phyloP scores from a whole-genome alignment of 75 land plant genomes.

The Selaginella moellendorffii region DNA sequence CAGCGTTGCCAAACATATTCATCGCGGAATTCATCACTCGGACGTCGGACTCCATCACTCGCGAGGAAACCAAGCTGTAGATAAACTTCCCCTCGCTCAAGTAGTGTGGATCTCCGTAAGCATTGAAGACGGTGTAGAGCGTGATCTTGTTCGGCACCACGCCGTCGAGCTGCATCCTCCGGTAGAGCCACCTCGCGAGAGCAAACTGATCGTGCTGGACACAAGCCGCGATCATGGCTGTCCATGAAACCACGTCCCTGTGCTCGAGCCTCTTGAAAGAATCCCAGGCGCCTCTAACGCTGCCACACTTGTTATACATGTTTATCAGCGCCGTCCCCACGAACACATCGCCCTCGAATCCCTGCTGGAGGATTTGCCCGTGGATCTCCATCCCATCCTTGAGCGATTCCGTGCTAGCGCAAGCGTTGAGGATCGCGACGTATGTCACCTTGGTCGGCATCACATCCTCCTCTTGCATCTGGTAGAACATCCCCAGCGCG shows the following conservation, averaged over 20 bases:
- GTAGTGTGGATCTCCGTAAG: neutral
- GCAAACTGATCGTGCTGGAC: neutral
- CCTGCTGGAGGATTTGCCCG: slow-evolving; percentile 23
- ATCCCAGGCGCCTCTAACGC: neutral
- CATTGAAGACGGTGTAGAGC: neutral
- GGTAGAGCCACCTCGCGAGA: neutral
- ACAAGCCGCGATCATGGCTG: neutral
- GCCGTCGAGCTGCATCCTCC: neutral
- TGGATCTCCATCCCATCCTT: slow-evolving; percentile 34
- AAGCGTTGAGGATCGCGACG: slow-evolving; percentile 29
- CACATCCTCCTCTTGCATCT: slow-evolving; percentile 26
- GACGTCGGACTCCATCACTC: neutral
- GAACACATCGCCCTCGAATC: slow-evolving; percentile 26
- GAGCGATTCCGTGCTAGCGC: slow-evolving; percentile 30
- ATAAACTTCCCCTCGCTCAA: neutral
- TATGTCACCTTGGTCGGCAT: slow-evolving; percentile 35
- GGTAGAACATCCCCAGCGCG: slow-evolving; percentile 5
- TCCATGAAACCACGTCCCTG: neutral
- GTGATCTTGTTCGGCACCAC: neutral
- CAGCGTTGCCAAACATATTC: neutral
- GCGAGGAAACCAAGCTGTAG: neutral
- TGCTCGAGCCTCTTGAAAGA: neutral
- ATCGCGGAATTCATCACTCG: neutral
- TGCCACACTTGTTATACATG: slow-evolving; percentile 16
- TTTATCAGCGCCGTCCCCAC: slow-evolving; percentile 40